A percentile compares a stretch with the other conserved stretches of the same genome.
Conservation (phyloP, 495 filamentous ascomycete species). For the Aspergillus bertholletiae region DNA sequence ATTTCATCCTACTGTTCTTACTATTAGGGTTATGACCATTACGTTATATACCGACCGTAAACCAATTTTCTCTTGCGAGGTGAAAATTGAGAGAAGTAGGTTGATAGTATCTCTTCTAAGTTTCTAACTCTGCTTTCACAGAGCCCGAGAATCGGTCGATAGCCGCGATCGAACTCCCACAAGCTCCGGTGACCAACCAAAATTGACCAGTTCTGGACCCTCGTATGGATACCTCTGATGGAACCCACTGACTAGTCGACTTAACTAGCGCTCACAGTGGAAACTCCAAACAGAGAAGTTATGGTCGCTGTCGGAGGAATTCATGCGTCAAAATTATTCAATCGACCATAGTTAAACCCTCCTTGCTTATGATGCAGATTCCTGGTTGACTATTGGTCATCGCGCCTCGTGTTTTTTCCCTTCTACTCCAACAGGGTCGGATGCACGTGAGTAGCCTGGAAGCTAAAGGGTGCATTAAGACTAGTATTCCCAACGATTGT, state of each 20-base stretch:
- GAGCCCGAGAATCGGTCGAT: background rate
- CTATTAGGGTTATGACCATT: no score
- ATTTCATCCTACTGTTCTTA: no score
- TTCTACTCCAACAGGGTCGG: no score
- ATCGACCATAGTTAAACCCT: background rate
- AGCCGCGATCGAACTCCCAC: background rate
- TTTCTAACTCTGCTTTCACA: background rate
- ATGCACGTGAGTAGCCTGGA: no score
- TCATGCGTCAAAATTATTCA: background rate
- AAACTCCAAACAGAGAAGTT: background rate
- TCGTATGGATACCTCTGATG: background rate
- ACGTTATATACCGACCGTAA: no score
- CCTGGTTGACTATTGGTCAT: background rate
- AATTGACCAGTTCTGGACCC: background rate
- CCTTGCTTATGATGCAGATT: background rate
- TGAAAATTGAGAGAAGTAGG: no score
- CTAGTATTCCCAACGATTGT: no score
- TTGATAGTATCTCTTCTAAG: no score
- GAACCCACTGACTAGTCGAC: background rate
- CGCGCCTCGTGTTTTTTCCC: background rate
- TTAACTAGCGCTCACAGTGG: background rate
- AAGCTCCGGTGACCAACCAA: background rate
- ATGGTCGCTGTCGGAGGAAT: background rate
- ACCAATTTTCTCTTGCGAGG: no score
- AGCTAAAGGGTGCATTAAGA: no score